phyloP scores from a whole-genome alignment of 176 grass and related monocot species.

The Carex kokanica region DNA sequence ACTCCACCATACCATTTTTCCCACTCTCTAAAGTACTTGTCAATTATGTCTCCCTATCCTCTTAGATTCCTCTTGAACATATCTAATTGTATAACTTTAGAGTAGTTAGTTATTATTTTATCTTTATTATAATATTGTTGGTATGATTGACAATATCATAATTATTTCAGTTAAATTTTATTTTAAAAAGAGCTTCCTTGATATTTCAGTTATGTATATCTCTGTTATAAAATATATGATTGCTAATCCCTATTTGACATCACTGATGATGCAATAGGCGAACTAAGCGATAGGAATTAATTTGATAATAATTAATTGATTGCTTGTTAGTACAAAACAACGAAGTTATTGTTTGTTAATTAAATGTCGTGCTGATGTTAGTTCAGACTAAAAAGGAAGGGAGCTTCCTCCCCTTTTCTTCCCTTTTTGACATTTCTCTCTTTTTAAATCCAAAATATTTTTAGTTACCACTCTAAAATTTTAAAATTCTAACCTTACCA shows the following conservation, averaged over 20 bases:
- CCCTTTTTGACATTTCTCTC: conserved; percentile 16
- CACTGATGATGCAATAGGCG: conserved; percentile 7
- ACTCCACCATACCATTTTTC: too few relatives aligned
- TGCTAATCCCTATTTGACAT: conserved; percentile 2
- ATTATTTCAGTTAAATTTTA: background rate
- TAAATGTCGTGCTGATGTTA: background rate
- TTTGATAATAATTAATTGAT: conserved; percentile 25
- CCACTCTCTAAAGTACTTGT: too few relatives aligned
- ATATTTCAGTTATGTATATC: background rate
- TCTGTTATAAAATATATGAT: background rate
- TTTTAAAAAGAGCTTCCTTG: too few relatives aligned
- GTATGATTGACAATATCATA: background rate
- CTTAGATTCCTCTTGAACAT: background rate
- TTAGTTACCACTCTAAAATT: too few relatives aligned
- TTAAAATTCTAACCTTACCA: too few relatives aligned
- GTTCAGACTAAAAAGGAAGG: conserved; percentile 14
- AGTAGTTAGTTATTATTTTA: background rate
- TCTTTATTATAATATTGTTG: background rate
- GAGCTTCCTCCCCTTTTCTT: conserved; percentile 15
- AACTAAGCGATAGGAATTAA: conserved; percentile 1
- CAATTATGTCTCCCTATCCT: background rate
- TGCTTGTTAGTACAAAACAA: background rate
- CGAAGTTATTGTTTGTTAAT: conserved; percentile 12
- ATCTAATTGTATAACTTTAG: background rate
- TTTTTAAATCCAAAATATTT: too few relatives aligned